A percentile compares a stretch with the other conserved stretches of the same genome.
phyloP scores from a whole-genome alignment of 1,139 yeast genomes.

The Geotrichum klebahnii region DNA sequence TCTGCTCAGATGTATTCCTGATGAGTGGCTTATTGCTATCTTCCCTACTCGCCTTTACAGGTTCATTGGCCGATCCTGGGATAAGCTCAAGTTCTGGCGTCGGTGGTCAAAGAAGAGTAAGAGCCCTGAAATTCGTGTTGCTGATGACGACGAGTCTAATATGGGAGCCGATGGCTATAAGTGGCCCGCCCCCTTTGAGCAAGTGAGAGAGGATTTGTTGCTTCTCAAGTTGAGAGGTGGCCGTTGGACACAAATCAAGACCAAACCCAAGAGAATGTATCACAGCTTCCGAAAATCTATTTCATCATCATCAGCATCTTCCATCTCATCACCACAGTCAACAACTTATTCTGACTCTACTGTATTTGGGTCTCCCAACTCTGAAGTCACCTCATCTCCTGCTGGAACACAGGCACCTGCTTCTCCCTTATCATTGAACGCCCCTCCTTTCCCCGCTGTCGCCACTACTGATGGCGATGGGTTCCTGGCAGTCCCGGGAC shows the following conservation, averaged over 20 bases:
- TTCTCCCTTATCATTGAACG: neutral
- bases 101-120: slow-evolving; percentile 14
- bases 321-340: slow-evolving; percentile 22
- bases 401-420: slow-evolving; percentile 3
- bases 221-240: slow-evolving; percentile 43
- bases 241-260: slow-evolving; percentile 38
- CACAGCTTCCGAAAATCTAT: slow-evolving; percentile 32
- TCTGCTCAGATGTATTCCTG: slow-evolving; percentile 75
- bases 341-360: slow-evolving; percentile 6
- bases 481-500: slow-evolving; percentile 31
- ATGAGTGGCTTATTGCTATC: slow-evolving; percentile 60
- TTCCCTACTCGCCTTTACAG: slow-evolving; percentile 64
- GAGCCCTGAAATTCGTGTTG: slow-evolving; percentile 37
- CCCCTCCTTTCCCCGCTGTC: slow-evolving; percentile 15
- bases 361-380: neutral
- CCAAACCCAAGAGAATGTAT: slow-evolving; percentile 34
- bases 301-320: slow-evolving; percentile 21
- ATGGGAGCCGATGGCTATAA: slow-evolving; percentile 27
- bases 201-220: slow-evolving; percentile 40
- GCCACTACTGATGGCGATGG: slow-evolving; percentile 24
- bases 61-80: slow-evolving; percentile 32
- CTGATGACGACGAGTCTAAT: slow-evolving; percentile 22
- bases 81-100: slow-evolving; percentile 15
- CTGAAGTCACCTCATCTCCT: neutral
- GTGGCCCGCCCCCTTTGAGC: slow-evolving; percentile 44